Evolutionary conservation across 2,329 filamentous ascomycete genomes (phyloP).

Genomic region (Beauveria brongniartii): DNA sequence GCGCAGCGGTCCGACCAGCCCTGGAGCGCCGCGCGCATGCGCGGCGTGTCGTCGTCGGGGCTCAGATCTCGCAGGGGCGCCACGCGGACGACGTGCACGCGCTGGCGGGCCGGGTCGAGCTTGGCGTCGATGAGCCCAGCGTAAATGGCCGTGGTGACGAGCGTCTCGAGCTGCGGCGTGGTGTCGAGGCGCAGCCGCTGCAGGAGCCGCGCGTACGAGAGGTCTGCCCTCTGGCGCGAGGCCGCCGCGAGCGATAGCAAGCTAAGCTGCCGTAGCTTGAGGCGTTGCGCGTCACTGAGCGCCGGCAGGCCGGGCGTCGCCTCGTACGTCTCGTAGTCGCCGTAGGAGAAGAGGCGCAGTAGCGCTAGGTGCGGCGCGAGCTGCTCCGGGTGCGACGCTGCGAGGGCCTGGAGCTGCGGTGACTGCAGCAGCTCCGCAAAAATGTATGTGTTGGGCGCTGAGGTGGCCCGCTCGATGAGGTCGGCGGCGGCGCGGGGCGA

Average conservation of each 20-base stretch:
- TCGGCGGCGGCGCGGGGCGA: constrained; percentile 80
- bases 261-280: constrained; percentile 86
- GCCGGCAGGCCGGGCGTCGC: constrained; percentile 47
- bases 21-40: constrained; percentile 56
- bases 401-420: constrained; percentile 67
- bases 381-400: constrained; percentile 43
- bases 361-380: constrained; percentile 57
- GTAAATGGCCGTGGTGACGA: constrained; percentile 84
- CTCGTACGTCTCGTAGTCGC: constrained; percentile 72
- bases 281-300: constrained; percentile 63
- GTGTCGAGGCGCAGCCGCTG: constrained; percentile 57
- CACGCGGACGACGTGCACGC: constrained; percentile 71
- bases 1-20: constrained; percentile 76
- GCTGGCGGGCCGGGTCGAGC: constrained; percentile 68
- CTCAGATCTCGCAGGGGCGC: constrained; percentile 80
- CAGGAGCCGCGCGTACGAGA: constrained; percentile 67
- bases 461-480: constrained; percentile 79
- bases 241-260: constrained; percentile 70
- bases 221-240: constrained; percentile 32
- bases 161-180: constrained; percentile 67
- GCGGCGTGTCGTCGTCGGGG: constrained; percentile 59
- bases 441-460: constrained; percentile 81
- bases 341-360: constrained; percentile 86
- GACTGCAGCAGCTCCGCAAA: constrained; percentile 88
- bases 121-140: constrained; percentile 73